These are phyloP conservation scores for Quercus phellos DNA, from an alignment of 331 rosid species.

Conservation along the genomic window DNA sequence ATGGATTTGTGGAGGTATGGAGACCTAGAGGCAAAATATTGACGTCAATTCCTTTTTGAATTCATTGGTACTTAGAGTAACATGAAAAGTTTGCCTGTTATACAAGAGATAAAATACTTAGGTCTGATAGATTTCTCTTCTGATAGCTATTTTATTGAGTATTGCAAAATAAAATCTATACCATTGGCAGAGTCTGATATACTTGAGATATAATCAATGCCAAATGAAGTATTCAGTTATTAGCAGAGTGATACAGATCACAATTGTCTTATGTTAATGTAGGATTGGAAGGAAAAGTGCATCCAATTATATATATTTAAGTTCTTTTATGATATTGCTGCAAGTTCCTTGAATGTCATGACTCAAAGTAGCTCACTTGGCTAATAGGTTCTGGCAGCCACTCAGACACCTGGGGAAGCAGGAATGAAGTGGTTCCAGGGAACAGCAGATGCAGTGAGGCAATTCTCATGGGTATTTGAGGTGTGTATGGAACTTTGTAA, in stretches of 20 bases:
- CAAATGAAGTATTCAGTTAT: not conserved
- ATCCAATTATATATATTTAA: not conserved
- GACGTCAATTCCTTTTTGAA: not conserved
- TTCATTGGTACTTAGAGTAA: not conserved
- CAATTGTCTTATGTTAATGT: not conserved
- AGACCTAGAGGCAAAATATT: conserved; percentile 6
- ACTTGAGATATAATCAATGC: not conserved
- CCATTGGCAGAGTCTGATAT: not conserved
- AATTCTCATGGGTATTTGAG: conserved; percentile 88
- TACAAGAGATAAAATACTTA: not conserved
- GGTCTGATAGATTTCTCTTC: not conserved
- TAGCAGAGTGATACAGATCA: not conserved
- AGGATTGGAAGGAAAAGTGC: not conserved
- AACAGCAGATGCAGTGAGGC: conserved; percentile 97
- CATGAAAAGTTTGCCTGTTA: not conserved
- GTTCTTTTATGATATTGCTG: not conserved
- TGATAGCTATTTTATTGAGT: not conserved
- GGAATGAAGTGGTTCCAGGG: conserved; percentile 98
- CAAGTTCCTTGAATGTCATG: conserved; percentile 5
- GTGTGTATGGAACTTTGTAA: conserved; percentile 31
- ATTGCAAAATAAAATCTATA: not conserved
- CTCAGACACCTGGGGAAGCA: conserved; percentile 82
- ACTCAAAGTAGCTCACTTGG: not conserved
- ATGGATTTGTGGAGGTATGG: conserved; percentile 88
- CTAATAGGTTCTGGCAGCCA: conserved; percentile 78